Evolutionary conservation across 2,329 filamentous ascomycete genomes (phyloP), one percentile per base, ranked within the genome.

Genomic region (Fusarium paranaense): DNA sequence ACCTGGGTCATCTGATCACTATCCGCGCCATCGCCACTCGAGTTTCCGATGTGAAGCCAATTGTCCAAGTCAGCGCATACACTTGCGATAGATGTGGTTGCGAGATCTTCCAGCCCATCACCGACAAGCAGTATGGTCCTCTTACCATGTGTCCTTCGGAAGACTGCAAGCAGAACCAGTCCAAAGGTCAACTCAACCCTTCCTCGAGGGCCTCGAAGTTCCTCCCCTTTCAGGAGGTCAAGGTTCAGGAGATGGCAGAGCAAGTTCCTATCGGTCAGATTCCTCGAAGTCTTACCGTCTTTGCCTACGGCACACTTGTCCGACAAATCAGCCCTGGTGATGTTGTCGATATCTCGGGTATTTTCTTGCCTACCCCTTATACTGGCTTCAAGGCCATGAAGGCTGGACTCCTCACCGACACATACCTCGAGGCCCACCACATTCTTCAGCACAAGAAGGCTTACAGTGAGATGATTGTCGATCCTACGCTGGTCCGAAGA

Each of bases 201-300:
- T 98, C 96, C 1, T 97, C 95, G n/a, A 90, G 97, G 78, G 97
- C 96, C 0, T 98, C 95, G 61, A 99, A 98, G 80, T 99, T 98
- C 80, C 86, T 98, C 79, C 95, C 97, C 5, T 99, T 99, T 86
- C 97, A 99, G 83, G 97, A 99, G 83, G 91, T 98, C 84, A 98
- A 98, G 86, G 95, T 99, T 66, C 97, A 99, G 84, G 97, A 99
- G 82, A 94, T 98, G 91, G 95, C 97, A n/a, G 97, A 99, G 82
- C 97, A 99, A 83, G 97, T 99, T 0, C 97, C 97, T 9, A 97
- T 99, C 73, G 97, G 97, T 60, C 97, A 99, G 81, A 99, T 99
- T 78, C 97, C 97, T 35, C 91, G 97, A 68, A 95, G 95, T 66
- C 86, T 99, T 72, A 98, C 96, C 0, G 87, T 99, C 25, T 90